Evolutionary conservation across 108 stramenopile species (phyloP).

Genomic region (Skeletonema tropicum): DNA sequence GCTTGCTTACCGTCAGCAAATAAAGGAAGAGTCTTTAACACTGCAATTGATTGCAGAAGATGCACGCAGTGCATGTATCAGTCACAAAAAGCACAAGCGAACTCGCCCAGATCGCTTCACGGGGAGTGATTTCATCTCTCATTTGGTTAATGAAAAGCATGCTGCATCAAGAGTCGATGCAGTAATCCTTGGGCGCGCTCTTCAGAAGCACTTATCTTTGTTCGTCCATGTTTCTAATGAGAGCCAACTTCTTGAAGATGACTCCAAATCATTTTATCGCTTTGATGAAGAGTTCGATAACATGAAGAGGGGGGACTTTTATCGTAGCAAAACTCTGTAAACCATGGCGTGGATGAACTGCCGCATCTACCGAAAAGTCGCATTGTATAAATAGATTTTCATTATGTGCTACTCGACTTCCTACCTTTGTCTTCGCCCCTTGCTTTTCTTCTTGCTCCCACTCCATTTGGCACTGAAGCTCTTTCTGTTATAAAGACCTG

Average conservation of each 20-base stretch:
- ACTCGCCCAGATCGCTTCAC: slow-evolving; percentile 24
- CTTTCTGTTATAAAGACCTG: slow-evolving; percentile 25
- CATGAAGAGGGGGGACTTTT: neutral
- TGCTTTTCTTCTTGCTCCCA: slow-evolving; percentile 9
- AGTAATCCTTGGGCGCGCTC: slow-evolving; percentile 52
- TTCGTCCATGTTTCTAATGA: slow-evolving; percentile 53
- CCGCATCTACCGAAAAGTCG: neutral
- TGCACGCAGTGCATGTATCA: neutral
- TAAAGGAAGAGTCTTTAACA: slow-evolving; percentile 54
- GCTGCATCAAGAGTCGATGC: slow-evolving; percentile 58
- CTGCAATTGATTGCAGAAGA: slow-evolving; percentile 27
- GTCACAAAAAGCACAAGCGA: slow-evolving; percentile 19
- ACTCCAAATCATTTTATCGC: slow-evolving; percentile 52
- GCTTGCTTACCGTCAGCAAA: slow-evolving; percentile 46
- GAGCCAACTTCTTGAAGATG: slow-evolving; percentile 53
- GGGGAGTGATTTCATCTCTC: slow-evolving; percentile 54
- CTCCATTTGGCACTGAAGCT: slow-evolving; percentile 50
- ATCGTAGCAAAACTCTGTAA: neutral
- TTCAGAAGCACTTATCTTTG: slow-evolving; percentile 50
- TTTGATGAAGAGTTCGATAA: slow-evolving; percentile 33
- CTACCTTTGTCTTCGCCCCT: slow-evolving; percentile 11
- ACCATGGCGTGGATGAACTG: neutral
- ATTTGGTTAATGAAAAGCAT: slow-evolving; percentile 48
- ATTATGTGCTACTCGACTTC: neutral
- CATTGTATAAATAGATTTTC: neutral